Conservation (phyloP, 106 monocot species). For the Amphibolis antarctica region DNA sequence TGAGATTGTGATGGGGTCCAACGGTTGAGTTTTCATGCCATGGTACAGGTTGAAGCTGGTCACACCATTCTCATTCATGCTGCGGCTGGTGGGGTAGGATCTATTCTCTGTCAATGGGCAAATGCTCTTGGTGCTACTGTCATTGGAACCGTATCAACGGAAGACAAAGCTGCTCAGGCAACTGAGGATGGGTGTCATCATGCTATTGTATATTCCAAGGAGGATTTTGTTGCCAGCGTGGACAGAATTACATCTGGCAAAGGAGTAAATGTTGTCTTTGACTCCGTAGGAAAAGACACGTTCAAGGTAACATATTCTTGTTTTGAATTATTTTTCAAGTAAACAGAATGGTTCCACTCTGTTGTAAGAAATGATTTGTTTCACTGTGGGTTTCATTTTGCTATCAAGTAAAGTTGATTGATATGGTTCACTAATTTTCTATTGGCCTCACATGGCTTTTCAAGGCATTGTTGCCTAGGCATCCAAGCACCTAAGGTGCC, state of each 20-base stretch:
- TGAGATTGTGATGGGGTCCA: not conserved
- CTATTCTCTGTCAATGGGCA: conserved; percentile 92
- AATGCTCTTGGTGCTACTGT: conserved; percentile 89
- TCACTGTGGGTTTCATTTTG: too few species aligned
- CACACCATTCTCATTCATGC: conserved; percentile 88
- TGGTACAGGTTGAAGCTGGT: conserved; percentile 57
- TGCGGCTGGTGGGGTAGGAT: conserved; percentile 93
- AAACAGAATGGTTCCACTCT: too few species aligned
- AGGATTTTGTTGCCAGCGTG: conserved; percentile 64
- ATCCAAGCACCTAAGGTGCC: too few species aligned
- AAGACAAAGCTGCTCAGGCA: conserved; percentile 84
- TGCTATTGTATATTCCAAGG: conserved; percentile 66
- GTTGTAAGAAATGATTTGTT: too few species aligned
- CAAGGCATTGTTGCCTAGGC: too few species aligned
- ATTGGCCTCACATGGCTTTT: too few species aligned
- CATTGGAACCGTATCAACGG: conserved; percentile 81
- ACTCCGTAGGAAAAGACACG: conserved; percentile 94
- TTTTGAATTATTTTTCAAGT: not conserved
- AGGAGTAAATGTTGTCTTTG: conserved; percentile 91
- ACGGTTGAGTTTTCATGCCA: not conserved
- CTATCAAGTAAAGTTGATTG: too few species aligned
- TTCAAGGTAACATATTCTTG: conserved; percentile 42
- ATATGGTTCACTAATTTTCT: too few species aligned
- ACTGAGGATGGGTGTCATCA: conserved; percentile 82
- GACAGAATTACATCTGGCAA: conserved; percentile 64